Evolutionary conservation across 2,329 filamentous ascomycete species (phyloP).

Genomic region (Fusarium gaditjirri): DNA sequence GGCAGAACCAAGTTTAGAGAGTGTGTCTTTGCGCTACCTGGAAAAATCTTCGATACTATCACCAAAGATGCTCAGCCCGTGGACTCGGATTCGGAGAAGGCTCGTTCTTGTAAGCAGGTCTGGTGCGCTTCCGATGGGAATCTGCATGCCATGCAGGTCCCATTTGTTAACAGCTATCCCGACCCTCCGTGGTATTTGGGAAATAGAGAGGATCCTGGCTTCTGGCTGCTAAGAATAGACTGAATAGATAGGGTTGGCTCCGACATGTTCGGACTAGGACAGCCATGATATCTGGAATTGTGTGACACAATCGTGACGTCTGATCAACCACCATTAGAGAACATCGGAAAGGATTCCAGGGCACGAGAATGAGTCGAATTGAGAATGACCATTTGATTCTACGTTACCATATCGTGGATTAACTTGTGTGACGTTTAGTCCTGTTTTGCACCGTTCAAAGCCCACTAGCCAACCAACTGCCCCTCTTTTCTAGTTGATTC

Average conservation of each 20-base stretch:
- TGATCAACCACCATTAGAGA: fast-evolving
- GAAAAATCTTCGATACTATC: neutral
- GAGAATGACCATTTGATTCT: neutral
- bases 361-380: neutral
- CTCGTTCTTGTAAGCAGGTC: neutral
- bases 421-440: neutral
- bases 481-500: neutral
- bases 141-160: neutral
- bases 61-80: fast-evolving
- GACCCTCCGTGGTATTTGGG: neutral
- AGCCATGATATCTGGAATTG: neutral
- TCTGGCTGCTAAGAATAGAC: neutral
- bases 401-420: neutral
- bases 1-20: neutral
- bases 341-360: neutral
- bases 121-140: neutral
- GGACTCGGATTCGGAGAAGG: too few species aligned
- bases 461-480: neutral
- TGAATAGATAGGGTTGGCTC: neutral
- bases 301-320: neutral
- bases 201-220: neutral
- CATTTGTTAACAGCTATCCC: neutral
- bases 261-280: neutral
- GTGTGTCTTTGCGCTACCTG: neutral
- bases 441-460: neutral